Evolutionary conservation across 2,329 filamentous ascomycete genomes (phyloP).

Genomic region (Trichoderma simmonsii): DNA sequence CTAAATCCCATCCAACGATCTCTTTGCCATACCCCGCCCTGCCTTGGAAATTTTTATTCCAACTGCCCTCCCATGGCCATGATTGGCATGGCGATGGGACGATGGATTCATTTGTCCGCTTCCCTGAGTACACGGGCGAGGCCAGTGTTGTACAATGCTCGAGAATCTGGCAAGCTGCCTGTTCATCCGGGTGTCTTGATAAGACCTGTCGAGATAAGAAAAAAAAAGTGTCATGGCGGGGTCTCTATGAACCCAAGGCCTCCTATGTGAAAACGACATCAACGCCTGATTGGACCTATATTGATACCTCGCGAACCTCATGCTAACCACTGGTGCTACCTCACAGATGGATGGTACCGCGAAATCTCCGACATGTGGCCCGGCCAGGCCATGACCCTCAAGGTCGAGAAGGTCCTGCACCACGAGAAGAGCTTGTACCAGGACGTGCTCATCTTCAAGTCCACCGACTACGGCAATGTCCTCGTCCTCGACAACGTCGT

Average conservation of each 20-base stretch:
- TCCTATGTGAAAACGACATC: no score
- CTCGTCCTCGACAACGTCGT: slow-evolving; percentile 98
- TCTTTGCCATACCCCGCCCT: slow-evolving; percentile 19
- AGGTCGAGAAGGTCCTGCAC: slow-evolving; percentile 96
- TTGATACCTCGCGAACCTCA: no score
- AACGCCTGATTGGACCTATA: not conserved
- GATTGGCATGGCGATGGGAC: not conserved
- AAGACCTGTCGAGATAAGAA: not conserved
- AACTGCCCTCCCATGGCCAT: slow-evolving; percentile 21
- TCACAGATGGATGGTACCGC: slow-evolving; percentile 97
- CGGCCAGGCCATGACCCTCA: slow-evolving; percentile 96
- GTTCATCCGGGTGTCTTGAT: not conserved
- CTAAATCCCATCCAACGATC: not conserved
- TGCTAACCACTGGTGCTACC: not conserved
- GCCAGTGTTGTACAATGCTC: not conserved
- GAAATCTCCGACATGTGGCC: slow-evolving; percentile 99
- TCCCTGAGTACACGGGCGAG: not conserved
- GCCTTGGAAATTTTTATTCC: slow-evolving; percentile 14
- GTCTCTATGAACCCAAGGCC: not conserved
- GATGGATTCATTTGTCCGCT: not conserved
- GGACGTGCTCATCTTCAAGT: slow-evolving; percentile 98
- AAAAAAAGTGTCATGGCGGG: not conserved
- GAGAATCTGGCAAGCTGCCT: not conserved
- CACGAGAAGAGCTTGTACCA: slow-evolving; percentile 99
- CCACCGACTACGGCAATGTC: slow-evolving; percentile 92